Evolutionary conservation across 2,329 filamentous ascomycete genomes (phyloP).

Genomic region (Exophiala lecanii-corni): DNA sequence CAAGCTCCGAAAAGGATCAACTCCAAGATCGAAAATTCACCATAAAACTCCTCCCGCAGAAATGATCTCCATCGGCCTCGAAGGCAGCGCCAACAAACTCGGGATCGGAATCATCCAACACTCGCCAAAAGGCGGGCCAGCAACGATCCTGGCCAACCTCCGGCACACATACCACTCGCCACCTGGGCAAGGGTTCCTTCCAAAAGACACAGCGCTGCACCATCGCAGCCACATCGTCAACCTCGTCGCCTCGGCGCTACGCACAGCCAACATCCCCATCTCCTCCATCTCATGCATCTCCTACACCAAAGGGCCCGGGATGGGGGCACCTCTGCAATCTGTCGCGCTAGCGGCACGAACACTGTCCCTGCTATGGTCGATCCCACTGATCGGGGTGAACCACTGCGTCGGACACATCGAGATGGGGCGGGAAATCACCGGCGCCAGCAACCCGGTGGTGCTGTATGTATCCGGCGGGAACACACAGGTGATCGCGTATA

Average conservation of each 20-base stretch:
- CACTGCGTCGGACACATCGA: slow-evolving; percentile 99
- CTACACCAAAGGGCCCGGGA: slow-evolving; percentile 92
- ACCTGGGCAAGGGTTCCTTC: slow-evolving; percentile 88
- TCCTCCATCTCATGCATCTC: slow-evolving; percentile 83
- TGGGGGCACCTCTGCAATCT: slow-evolving; percentile 86
- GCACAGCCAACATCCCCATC: slow-evolving; percentile 58
- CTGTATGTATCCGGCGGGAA: slow-evolving; percentile 95
- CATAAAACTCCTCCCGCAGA: too few relatives aligned
- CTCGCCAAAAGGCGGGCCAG: slow-evolving; percentile 50
- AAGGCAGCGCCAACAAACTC: slow-evolving; percentile 97
- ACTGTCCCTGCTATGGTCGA: slow-evolving; percentile 76
- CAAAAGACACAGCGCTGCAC: slow-evolving; percentile 91
- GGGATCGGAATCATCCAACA: slow-evolving; percentile 90
- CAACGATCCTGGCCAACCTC: slow-evolving; percentile 82
- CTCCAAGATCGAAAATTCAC: too few relatives aligned
- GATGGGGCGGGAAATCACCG: slow-evolving; percentile 92
- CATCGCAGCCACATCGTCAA: slow-evolving; percentile 80
- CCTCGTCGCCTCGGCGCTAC: slow-evolving; percentile 74
- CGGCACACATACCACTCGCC: slow-evolving; percentile 90
- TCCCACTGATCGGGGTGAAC: slow-evolving; percentile 90
- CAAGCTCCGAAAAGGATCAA: too few relatives aligned
- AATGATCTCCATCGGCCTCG: slow-evolving; percentile 70
- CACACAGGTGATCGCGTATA: slow-evolving; percentile 96
- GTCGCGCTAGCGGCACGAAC: slow-evolving; percentile 83
- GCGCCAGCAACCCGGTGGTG: slow-evolving; percentile 85